Evolutionary conservation across 305 asterid species (phyloP).

Genomic region (Rubia tinctorum): DNA sequence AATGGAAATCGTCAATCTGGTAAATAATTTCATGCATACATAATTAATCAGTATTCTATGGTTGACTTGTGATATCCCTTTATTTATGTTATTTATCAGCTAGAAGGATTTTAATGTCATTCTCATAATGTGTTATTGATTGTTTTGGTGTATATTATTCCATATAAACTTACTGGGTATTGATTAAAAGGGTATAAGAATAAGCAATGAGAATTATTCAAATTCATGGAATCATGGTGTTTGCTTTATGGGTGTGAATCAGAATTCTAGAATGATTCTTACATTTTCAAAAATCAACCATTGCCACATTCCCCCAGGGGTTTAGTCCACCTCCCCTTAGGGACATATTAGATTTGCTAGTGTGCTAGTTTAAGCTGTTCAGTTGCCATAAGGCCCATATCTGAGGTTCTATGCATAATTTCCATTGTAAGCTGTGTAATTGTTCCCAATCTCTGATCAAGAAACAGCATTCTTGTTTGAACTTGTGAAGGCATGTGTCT

Average conservation of each 20-base stretch:
- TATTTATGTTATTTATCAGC: background rate
- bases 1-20: constrained; percentile 69
- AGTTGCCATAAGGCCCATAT: no score
- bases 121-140: background rate
- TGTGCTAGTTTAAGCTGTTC: background rate
- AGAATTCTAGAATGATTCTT: no score
- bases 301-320: no score
- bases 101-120: background rate
- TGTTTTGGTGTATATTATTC: background rate
- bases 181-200: background rate
- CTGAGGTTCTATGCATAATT: no score
- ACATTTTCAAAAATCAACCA: no score
- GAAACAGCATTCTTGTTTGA: background rate
- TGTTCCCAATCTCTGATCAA: background rate
- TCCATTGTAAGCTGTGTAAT: background rate
- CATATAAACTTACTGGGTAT: no score
- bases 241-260: no score
- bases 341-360: no score
- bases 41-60: background rate
- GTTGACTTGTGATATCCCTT: background rate
- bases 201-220: background rate
- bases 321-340: no score
- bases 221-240: no score
- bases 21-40: constrained; percentile 22
- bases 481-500: background rate